Percentiles rank a stretch among this genome's conserved stretches.
Evolutionary conservation across 2,329 filamentous ascomycete species (phyloP).

Genomic region (Trichoderma brevicompactum): DNA sequence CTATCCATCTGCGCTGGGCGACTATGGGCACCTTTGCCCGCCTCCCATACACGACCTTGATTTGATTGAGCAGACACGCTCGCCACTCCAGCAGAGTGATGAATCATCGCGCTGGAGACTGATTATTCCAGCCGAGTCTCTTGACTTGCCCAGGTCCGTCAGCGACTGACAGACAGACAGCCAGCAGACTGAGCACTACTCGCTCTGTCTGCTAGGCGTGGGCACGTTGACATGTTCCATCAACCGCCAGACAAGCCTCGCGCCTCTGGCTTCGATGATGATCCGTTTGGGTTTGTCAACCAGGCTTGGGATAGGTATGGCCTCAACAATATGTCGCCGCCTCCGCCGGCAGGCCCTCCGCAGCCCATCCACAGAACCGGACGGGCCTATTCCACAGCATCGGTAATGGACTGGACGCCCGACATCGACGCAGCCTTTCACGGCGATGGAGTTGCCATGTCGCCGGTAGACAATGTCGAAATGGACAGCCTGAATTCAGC

Average conservation of each 20-base stretch:
- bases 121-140: constrained; percentile 44
- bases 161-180: constrained; percentile 43
- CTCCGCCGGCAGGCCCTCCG: constrained; percentile 34
- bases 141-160: constrained; percentile 47
- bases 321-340: constrained; percentile 33
- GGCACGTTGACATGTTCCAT: constrained; percentile 46
- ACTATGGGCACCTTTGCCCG: constrained; percentile 46
- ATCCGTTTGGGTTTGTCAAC: constrained; percentile 40
- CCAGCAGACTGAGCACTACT: constrained; percentile 41
- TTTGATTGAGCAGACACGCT: constrained; percentile 40
- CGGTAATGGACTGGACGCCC: constrained; percentile 47
- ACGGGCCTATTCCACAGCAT: constrained; percentile 37
- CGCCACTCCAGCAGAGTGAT: constrained; percentile 44
- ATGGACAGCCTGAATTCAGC: constrained; percentile 36
- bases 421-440: constrained; percentile 39
- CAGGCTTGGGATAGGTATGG: constrained; percentile 43
- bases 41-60: constrained; percentile 41
- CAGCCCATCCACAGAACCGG: constrained; percentile 37
- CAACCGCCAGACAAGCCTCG: constrained; percentile 41
- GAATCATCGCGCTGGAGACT: constrained; percentile 43
- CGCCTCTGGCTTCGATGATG: constrained; percentile 38
- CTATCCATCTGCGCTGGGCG: constrained; percentile 33
- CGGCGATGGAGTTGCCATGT: constrained; percentile 28
- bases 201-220: constrained; percentile 40
- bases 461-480: constrained; percentile 36